Percentiles rank a stretch among this genome's conserved stretches.
Conservation (phyloP, 2,329 filamentous ascomycete species). For the Clonostachys chloroleuca region DNA sequence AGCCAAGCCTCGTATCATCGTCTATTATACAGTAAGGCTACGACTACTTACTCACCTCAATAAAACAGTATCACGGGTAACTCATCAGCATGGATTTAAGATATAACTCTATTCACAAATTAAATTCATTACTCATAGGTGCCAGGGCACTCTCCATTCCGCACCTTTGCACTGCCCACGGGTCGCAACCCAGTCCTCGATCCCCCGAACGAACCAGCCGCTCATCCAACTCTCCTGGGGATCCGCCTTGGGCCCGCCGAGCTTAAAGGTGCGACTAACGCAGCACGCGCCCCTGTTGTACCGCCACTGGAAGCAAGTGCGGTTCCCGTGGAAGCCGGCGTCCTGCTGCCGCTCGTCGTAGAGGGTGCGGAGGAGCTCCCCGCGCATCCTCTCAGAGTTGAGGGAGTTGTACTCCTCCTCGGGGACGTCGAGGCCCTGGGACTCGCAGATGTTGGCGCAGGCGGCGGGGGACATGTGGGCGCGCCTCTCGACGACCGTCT, state of each 20-base stretch:
- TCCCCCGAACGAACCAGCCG: constrained; percentile 41
- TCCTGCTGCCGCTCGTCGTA: constrained; percentile 11
- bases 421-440: constrained; percentile 26
- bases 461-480: constrained; percentile 39
- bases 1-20: background rate
- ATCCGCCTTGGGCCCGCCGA: constrained; percentile 29
- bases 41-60: background rate
- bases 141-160: constrained; percentile 31
- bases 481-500: constrained; percentile 33
- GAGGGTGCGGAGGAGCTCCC: constrained; percentile 15
- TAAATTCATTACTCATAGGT: background rate
- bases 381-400: constrained; percentile 17
- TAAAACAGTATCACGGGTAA: background rate
- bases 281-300: constrained; percentile 39
- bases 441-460: constrained; percentile 45
- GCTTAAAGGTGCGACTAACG: constrained; percentile 34
- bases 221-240: constrained; percentile 27
- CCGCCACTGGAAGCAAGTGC: constrained; percentile 40
- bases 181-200: constrained; percentile 39
- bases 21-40: background rate
- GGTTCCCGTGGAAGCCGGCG: constrained; percentile 19
- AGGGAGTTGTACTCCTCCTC: constrained; percentile 23
- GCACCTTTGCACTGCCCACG: constrained; percentile 33
- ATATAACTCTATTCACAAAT: too few relatives aligned
- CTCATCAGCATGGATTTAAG: background rate